phyloP scores from a whole-genome alignment of 2,329 filamentous ascomycete species.

The Beauveria brongniartii region DNA sequence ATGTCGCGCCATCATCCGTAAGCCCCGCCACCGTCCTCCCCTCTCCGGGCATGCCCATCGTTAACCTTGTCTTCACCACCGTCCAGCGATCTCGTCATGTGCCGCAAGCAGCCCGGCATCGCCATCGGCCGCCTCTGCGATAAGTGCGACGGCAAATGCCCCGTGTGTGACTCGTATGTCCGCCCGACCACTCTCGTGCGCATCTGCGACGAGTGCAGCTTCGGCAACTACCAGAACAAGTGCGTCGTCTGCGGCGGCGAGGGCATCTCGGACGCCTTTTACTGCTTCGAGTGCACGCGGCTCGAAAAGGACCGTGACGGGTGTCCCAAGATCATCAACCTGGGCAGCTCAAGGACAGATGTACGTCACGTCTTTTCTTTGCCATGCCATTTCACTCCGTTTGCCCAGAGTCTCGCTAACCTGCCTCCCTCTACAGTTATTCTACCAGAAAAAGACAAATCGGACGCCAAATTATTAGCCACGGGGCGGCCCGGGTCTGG shows the following conservation, averaged over 20 bases:
- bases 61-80: background rate
- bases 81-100: conserved; percentile 90
- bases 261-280: conserved; percentile 96
- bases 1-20: conserved; percentile 95
- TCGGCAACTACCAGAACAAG: conserved; percentile 99
- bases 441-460: conserved; percentile 62
- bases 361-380: conserved; percentile 37
- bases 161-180: conserved; percentile 98
- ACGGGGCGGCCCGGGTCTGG: conserved; percentile 42
- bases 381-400: background rate
- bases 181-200: conserved; percentile 93
- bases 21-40: conserved; percentile 25
- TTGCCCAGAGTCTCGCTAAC: background rate
- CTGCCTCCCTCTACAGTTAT: conserved; percentile 34
- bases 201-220: conserved; percentile 99
- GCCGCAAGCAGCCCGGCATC: conserved; percentile 96
- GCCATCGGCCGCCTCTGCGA: conserved; percentile 98
- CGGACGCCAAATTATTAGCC: conserved; percentile 48
- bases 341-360: conserved; percentile 93
- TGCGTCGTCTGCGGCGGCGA: conserved; percentile 98
- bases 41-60: background rate
- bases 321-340: conserved; percentile 98
- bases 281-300: conserved; percentile 97
- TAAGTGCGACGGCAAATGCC: conserved; percentile 99
- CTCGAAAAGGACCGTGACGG: conserved; percentile 96